A percentile compares a stretch with the other conserved stretches of the same genome.
Evolutionary conservation across 192 early-diverging fungal species (phyloP).

Genomic region (Coemansia sp.): DNA sequence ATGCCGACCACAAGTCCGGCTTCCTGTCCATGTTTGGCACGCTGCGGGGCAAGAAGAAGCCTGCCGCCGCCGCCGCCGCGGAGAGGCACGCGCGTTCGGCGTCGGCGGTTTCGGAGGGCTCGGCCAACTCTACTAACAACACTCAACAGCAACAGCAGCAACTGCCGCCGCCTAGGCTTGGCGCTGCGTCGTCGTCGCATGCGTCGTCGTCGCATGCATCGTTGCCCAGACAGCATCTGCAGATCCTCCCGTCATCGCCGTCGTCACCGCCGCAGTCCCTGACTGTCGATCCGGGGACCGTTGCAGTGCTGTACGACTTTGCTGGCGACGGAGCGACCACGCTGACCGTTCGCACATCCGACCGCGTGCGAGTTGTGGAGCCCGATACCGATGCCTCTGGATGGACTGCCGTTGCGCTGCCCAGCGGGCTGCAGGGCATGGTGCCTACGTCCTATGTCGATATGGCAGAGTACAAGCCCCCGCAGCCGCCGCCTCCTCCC

Average conservation of each 20-base stretch:
- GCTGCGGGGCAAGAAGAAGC: slow-evolving; percentile 22
- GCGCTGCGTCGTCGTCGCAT: too few relatives aligned
- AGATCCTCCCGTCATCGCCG: background rate
- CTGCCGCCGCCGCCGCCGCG: background rate
- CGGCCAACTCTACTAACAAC: slow-evolving; percentile 4
- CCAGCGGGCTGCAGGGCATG: slow-evolving; percentile 31
- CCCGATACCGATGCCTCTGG: slow-evolving; percentile 35
- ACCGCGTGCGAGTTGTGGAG: slow-evolving; percentile 26
- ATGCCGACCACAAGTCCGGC: slow-evolving; percentile 35
- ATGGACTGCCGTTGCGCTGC: slow-evolving; percentile 20
- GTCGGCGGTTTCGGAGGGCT: slow-evolving; percentile 21
- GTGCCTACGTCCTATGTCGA: slow-evolving; percentile 47
- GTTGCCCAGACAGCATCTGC: background rate
- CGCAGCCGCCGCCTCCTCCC: too few relatives aligned
- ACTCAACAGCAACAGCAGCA: too few relatives aligned
- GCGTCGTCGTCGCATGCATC: background rate
- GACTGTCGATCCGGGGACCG: background rate
- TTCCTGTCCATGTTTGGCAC: slow-evolving; percentile 46
- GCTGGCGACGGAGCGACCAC: slow-evolving; percentile 38
- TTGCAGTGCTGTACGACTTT: slow-evolving; percentile 36
- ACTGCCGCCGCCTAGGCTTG: background rate
- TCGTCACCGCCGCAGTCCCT: background rate
- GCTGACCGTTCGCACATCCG: slow-evolving; percentile 30
- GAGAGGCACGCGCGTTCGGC: slow-evolving; percentile 17
- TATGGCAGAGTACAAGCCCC: slow-evolving; percentile 17